phyloP scores from a whole-genome alignment of 495 filamentous ascomycete species.

The Penicillium paxilli region DNA sequence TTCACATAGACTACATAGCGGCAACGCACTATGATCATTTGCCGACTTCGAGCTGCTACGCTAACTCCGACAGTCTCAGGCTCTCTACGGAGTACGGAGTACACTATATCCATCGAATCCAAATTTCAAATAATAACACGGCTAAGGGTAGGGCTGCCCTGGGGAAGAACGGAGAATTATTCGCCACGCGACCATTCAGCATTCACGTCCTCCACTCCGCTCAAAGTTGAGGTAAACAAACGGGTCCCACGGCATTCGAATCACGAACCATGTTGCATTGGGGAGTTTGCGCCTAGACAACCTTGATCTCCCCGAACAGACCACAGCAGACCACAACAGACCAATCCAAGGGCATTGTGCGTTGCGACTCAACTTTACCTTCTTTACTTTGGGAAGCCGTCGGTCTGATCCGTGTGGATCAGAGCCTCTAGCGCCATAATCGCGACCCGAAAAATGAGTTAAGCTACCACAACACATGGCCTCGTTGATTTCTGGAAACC shows the following conservation, averaged over 20 bases:
- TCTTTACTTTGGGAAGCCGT: neutral
- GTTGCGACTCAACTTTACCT: neutral
- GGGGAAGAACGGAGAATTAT: neutral
- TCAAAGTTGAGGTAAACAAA: neutral
- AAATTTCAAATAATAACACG: neutral
- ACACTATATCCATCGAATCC: neutral
- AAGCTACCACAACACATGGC: neutral
- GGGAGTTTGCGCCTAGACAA: neutral
- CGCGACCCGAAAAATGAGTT: neutral
- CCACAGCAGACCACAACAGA: neutral
- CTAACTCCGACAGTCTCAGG: neutral
- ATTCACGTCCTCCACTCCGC: neutral
- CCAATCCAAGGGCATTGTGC: neutral
- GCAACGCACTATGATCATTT: neutral
- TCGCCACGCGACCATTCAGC: neutral
- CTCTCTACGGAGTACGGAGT: too few species aligned
- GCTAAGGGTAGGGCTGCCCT: neutral
- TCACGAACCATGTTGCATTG: neutral
- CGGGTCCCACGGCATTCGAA: neutral
- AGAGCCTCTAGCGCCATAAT: neutral
- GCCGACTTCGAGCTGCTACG: neutral
- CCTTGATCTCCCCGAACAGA: neutral
- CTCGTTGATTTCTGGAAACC: neutral
- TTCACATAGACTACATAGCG: neutral
- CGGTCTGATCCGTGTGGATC: neutral